phyloP scores from a whole-genome alignment of 805 yeast species.

The Candida xiaguanensis region DNA sequence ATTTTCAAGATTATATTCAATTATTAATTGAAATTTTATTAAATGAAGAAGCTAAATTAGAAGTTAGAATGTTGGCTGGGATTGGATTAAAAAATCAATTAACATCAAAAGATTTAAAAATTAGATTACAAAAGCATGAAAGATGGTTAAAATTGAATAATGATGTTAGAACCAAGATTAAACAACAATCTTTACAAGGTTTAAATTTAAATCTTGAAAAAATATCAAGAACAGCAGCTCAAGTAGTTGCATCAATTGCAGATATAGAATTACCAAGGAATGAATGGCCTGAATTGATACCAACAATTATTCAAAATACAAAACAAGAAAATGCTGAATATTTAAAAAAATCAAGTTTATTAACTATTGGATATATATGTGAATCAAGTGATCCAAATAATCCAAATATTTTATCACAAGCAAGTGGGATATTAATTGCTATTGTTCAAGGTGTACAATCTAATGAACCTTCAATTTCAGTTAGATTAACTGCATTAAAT shows the following conservation, averaged over 20 bases:
- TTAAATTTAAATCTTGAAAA: constrained; percentile 64
- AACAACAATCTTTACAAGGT: constrained; percentile 54
- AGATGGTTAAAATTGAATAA: constrained; percentile 70
- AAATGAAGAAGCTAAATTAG: constrained; percentile 59
- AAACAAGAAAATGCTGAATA: constrained; percentile 70
- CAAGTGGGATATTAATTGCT: constrained; percentile 90
- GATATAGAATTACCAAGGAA: constrained; percentile 84
- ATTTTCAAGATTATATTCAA: constrained; percentile 71
- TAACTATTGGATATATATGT: constrained; percentile 93
- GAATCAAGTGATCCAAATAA: constrained; percentile 86
- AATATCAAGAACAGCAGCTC: constrained; percentile 88
- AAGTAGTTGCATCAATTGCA: constrained; percentile 95
- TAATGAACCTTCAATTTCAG: constrained; percentile 68
- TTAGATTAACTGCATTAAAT: constrained; percentile 85
- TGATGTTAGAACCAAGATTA: constrained; percentile 58
- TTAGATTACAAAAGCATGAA: constrained; percentile 54
- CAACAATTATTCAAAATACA: constrained; percentile 81
- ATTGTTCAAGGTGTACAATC: constrained; percentile 95
- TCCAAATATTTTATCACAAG: constrained; percentile 73
- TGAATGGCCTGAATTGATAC: constrained; percentile 87
- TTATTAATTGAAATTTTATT: constrained; percentile 69
- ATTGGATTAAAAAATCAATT: constrained; percentile 83
- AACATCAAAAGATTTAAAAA: constrained; percentile 71
- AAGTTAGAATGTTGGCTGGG: constrained; percentile 90
- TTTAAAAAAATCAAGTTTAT: constrained; percentile 81